These are phyloP conservation scores for Wolfiporia cocos DNA, from an alignment of 1,284 basidiomycete genomes.

Conservation along the genomic window DNA sequence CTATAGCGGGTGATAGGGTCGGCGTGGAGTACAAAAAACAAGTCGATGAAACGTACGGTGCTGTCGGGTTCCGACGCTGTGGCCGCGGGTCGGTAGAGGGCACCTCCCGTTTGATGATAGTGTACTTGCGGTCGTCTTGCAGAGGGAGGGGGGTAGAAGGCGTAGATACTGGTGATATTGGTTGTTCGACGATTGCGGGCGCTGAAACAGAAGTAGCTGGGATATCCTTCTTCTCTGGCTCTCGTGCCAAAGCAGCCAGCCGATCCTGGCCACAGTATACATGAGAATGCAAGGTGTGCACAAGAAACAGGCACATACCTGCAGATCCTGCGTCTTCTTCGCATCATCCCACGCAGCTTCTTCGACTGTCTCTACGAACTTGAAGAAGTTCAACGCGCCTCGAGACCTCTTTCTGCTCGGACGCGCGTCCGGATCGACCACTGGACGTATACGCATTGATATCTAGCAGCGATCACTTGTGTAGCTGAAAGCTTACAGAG, in stretches of 20 bases:
- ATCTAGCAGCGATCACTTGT: not conserved
- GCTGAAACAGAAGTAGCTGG: constrained; percentile 2
- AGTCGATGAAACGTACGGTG: constrained; percentile 25
- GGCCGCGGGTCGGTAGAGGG: constrained; percentile 9
- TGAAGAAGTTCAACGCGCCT: constrained; percentile 58
- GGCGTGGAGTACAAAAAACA: no score
- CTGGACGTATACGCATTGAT: constrained; percentile 29
- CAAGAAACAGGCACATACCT: no score
- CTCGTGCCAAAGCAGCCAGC: constrained; percentile 14
- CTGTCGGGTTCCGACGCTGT: constrained; percentile 11
- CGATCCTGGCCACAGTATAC: constrained; percentile 6
- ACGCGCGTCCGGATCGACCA: constrained; percentile 45
- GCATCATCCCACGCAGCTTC: constrained; percentile 59
- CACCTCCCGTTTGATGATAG: constrained; percentile 22
- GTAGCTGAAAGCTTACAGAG: constrained; percentile 44
- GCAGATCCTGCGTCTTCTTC: constrained; percentile 47
- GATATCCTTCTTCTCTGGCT: constrained; percentile 12
- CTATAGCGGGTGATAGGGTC: constrained; percentile 11
- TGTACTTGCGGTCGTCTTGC: constrained; percentile 20
- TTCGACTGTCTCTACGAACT: constrained; percentile 76
- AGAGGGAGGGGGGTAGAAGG: constrained; percentile 3
- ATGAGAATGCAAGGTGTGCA: no score
- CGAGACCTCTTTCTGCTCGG: constrained; percentile 55
- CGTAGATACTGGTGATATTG: constrained; percentile 3
- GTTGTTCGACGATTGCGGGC: constrained; percentile 1